Evolutionary conservation across 2,329 filamentous ascomycete species (phyloP).

Genomic region (Ascochyta koolunga): DNA sequence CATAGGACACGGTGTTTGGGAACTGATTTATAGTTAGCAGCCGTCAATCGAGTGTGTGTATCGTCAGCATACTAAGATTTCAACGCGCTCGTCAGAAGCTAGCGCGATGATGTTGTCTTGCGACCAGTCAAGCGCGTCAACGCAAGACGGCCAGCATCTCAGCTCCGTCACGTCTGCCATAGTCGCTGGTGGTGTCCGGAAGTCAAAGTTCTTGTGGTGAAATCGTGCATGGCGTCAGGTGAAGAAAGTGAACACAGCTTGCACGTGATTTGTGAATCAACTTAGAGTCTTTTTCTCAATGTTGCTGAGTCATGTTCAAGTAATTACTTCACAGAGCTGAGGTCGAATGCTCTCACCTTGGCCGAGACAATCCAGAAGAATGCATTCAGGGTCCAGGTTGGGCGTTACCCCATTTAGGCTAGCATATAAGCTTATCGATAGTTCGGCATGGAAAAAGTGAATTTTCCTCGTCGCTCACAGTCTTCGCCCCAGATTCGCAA

Average conservation of each 20-base stretch:
- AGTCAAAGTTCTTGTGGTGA: neutral
- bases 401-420: neutral
- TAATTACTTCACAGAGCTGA: neutral
- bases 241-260: neutral
- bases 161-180: constrained; percentile 47
- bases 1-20: constrained; percentile 38
- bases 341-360: neutral
- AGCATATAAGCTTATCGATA: constrained; percentile 29
- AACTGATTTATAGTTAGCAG: constrained; percentile 31
- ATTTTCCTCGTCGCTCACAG: constrained; percentile 7
- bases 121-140: constrained; percentile 64
- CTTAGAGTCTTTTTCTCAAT: neutral
- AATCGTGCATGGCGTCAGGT: neutral
- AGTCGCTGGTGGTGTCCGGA: neutral
- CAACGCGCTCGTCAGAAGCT: constrained; percentile 61
- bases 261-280: neutral
- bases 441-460: constrained; percentile 8
- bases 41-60: neutral
- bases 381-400: constrained; percentile 7
- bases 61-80: constrained; percentile 55
- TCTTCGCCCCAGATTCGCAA: neutral
- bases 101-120: constrained; percentile 63
- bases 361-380: constrained; percentile 2
- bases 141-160: constrained; percentile 57
- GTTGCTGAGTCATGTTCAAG: neutral